A percentile compares a stretch with the other conserved stretches of the same genome.
These are phyloP conservation scores for Spiraea crenata DNA, from an alignment of 331 rosid genomes.

Conservation along the genomic window DNA sequence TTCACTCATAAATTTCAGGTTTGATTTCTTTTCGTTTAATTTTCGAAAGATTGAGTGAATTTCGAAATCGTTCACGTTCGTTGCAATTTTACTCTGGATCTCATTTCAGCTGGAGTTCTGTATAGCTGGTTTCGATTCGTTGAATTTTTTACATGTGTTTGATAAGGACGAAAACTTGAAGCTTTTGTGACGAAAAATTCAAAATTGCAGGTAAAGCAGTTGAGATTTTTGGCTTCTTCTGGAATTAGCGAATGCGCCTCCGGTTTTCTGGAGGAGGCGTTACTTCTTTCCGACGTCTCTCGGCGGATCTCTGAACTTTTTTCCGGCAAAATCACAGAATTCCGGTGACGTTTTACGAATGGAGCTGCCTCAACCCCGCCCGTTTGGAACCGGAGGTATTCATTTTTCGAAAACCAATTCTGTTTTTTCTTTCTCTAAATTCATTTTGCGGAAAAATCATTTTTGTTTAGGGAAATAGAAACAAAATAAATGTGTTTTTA, in stretches of 20 bases:
- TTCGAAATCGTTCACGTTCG: too few species aligned
- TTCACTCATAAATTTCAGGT: not conserved
- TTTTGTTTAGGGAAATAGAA: not conserved
- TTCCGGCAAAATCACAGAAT: too few species aligned
- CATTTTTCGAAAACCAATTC: slow-evolving; percentile 16
- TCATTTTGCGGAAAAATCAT: not conserved
- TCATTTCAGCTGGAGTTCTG: too few species aligned
- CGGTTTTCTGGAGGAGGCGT: slow-evolving; percentile 39
- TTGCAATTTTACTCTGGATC: too few species aligned
- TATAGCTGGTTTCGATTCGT: too few species aligned
- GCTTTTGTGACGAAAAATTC: not conserved
- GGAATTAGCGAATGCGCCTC: slow-evolving; percentile 40
- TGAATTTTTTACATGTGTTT: too few species aligned
- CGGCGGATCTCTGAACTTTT: slow-evolving; percentile 42
- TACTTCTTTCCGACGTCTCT: slow-evolving; percentile 1
- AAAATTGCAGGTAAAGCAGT: not conserved
- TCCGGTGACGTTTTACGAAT: slow-evolving; percentile 26
- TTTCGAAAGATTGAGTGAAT: too few species aligned
- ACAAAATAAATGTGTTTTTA: not conserved
- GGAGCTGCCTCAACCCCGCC: slow-evolving; percentile 92
- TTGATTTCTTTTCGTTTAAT: not conserved
- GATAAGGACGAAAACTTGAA: not conserved
- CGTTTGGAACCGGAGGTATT: slow-evolving; percentile 71
- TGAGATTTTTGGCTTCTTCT: not conserved
- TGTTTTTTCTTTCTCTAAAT: not conserved